These are phyloP conservation scores for Metschnikowia lochheadii DNA, from an alignment of 805 yeast genomes.

Conservation along the genomic window DNA sequence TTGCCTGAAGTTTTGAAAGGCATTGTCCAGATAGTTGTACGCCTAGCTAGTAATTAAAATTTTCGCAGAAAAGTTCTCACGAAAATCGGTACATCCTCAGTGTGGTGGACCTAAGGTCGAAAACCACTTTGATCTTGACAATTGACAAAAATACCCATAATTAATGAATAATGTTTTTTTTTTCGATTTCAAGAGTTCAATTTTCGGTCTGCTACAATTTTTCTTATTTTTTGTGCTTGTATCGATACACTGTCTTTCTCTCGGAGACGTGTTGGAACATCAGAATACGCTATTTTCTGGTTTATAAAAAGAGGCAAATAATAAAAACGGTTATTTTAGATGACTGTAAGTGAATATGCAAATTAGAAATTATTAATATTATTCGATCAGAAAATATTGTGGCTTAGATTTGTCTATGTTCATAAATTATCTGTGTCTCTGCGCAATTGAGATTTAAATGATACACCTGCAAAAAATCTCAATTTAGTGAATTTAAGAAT, in stretches of 20 bases:
- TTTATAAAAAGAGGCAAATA: neutral
- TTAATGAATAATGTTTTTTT: neutral
- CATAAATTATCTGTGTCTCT: neutral
- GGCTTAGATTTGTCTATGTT: neutral
- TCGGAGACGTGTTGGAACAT: neutral
- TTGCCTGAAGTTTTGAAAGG: constrained; percentile 17
- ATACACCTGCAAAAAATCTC: neutral
- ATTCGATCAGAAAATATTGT: neutral
- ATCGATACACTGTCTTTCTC: no score
- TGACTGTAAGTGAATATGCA: neutral
- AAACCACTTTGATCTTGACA: neutral
- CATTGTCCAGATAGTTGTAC: constrained; percentile 9
- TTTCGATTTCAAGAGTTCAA: neutral
- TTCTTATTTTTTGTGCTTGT: no score
- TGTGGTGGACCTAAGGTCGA: neutral
- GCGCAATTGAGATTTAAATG: neutral
- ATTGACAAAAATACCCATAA: neutral
- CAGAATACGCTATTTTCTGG: neutral
- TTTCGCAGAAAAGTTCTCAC: constrained; percentile 14
- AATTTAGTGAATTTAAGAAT: no score
- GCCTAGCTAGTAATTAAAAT: constrained; percentile 7
- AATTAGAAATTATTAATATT: neutral
- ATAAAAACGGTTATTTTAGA: neutral
- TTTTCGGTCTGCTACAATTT: neutral
- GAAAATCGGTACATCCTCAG: constrained; percentile 12